phyloP scores from a whole-genome alignment of 116 monocot genomes.

The Cymodocea nodosa region DNA sequence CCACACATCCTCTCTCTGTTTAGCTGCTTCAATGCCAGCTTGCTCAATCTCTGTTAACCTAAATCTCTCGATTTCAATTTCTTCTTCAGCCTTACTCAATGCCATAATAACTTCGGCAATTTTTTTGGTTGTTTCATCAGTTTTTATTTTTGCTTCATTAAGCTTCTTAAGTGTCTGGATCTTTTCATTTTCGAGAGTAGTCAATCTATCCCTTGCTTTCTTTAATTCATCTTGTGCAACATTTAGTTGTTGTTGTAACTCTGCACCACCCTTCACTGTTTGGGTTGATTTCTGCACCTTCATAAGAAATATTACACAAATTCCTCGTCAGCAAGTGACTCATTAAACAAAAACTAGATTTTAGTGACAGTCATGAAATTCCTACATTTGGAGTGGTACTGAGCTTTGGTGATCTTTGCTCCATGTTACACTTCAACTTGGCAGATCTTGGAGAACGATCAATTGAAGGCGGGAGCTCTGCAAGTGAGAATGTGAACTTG shows the following conservation, averaged over 20 bases:
- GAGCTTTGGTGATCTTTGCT: conserved; percentile 30
- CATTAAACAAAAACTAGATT: not conserved
- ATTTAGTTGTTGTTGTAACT: conserved; percentile 40
- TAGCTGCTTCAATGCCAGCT: conserved; percentile 45
- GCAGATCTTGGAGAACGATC: conserved; percentile 60
- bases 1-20: conserved; percentile 57
- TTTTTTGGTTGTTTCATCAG: conserved; percentile 42
- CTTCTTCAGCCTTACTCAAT: conserved; percentile 53
- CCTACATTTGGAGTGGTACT: conserved; percentile 38
- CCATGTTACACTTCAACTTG: conserved; percentile 34
- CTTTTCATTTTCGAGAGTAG: conserved; percentile 38
- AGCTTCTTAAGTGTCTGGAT: conserved; percentile 36
- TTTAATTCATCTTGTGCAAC: conserved; percentile 50
- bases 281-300: conserved; percentile 33
- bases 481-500: conserved; percentile 34
- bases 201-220: conserved; percentile 56
- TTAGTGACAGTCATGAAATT: not conserved
- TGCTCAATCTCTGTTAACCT: conserved; percentile 70
- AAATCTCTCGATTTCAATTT: conserved; percentile 77
- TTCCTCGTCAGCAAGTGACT: not conserved
- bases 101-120: conserved; percentile 50
- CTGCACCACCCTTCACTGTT: conserved; percentile 22
- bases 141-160: conserved; percentile 32
- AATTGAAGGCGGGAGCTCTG: conserved; percentile 37
- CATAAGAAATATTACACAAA: not conserved